Conservation (phyloP, 495 filamentous ascomycete genomes). For the Penicillium paxilli region DNA sequence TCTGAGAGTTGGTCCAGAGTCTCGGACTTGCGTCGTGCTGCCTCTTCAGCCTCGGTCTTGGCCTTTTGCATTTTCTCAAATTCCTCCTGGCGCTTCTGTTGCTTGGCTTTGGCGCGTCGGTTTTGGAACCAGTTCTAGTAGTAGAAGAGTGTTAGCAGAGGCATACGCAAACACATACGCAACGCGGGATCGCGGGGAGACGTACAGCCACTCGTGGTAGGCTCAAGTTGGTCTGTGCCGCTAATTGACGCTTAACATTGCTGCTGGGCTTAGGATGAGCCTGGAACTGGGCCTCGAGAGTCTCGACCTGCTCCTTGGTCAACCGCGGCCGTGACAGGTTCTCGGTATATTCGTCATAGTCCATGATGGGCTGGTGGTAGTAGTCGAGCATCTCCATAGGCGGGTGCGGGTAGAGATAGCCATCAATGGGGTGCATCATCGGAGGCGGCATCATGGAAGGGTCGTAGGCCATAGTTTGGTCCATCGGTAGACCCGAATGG, state of each 20-base stretch:
- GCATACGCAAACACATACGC: too few relatives aligned
- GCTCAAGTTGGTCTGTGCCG: conserved; percentile 70
- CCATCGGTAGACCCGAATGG: conserved; percentile 40
- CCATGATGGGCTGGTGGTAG: conserved; percentile 50
- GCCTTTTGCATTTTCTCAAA: conserved; percentile 57
- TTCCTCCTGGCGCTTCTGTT: conserved; percentile 71
- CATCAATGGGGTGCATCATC: conserved; percentile 47
- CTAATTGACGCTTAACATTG: conserved; percentile 71
- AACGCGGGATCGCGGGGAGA: too few relatives aligned
- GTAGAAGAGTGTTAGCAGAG: too few relatives aligned
- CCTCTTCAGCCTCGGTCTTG: conserved; percentile 48
- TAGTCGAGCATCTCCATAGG: conserved; percentile 49
- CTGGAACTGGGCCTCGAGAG: conserved; percentile 71
- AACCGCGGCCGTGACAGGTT: conserved; percentile 62
- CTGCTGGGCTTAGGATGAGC: conserved; percentile 78
- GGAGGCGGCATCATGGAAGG: conserved; percentile 40
- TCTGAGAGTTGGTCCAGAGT: conserved; percentile 24
- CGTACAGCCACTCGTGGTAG: conserved; percentile 75
- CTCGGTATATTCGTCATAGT: conserved; percentile 52
- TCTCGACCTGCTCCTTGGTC: conserved; percentile 80
- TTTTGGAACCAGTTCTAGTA: conserved; percentile 97
- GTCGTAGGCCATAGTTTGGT: conserved; percentile 41
- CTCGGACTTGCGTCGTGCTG: conserved; percentile 37
- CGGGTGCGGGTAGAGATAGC: conserved; percentile 43
- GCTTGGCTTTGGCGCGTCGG: conserved; percentile 78